These are phyloP conservation scores for Pseudogymnoascus sp. DNA, from an alignment of 2,329 filamentous ascomycete genomes.

Conservation along the genomic window DNA sequence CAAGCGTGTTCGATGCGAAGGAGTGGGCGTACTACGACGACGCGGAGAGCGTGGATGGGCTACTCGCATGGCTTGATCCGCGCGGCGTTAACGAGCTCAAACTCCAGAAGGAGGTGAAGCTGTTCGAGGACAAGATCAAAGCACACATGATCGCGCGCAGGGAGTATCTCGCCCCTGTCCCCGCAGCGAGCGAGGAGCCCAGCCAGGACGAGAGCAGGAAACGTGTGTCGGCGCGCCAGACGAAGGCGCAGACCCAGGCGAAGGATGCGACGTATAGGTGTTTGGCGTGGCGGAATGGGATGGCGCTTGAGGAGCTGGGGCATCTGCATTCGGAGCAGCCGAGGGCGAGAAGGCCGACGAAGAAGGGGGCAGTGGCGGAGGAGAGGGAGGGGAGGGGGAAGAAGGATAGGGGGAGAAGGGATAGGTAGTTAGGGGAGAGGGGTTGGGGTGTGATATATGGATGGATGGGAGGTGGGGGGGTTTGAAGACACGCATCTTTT, in stretches of 20 bases:
- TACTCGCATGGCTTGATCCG: constrained; percentile 83
- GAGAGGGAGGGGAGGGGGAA: constrained; percentile 31
- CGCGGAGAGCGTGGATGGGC: constrained; percentile 63
- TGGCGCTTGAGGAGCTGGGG: constrained; percentile 48
- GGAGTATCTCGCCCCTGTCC: constrained; percentile 52
- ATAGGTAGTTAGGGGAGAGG: constrained; percentile 32
- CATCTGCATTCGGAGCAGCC: constrained; percentile 53
- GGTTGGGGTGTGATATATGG: not conserved
- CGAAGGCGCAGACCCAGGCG: constrained; percentile 44
- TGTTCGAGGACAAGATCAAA: constrained; percentile 67
- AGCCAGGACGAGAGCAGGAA: constrained; percentile 34
- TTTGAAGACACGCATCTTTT: not conserved
- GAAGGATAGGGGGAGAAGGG: constrained; percentile 35
- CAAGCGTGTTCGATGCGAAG: constrained; percentile 63
- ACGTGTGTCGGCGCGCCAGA: constrained; percentile 54
- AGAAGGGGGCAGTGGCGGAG: constrained; percentile 25
- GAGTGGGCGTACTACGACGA: constrained; percentile 94
- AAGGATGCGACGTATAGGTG: constrained; percentile 49
- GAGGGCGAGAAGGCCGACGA: constrained; percentile 32
- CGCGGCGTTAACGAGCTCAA: constrained; percentile 80
- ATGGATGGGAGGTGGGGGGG: not conserved
- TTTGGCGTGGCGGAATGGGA: constrained; percentile 57
- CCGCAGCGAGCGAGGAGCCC: constrained; percentile 31
- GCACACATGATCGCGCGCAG: constrained; percentile 74
- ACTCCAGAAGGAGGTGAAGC: constrained; percentile 75